Base-by-base conservation (phyloP, 2,329 filamentous ascomycete genomes). In the Neopestalotiopsis clavispora region DNA sequence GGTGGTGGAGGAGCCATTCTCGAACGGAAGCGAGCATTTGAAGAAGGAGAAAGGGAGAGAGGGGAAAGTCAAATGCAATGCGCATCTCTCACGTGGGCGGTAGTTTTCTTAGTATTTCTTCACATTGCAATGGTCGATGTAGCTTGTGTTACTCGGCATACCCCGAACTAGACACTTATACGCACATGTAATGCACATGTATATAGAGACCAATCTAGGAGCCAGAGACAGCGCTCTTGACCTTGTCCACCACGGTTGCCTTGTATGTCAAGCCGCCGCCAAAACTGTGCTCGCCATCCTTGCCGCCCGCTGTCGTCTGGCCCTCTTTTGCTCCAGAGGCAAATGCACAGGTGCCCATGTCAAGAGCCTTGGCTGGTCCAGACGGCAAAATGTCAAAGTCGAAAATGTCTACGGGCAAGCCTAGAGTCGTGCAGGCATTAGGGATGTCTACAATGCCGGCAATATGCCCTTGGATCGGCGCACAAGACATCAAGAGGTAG, bases 401-500 rank as follows among this genome's bases (percentile, higher is more conserved):
- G 75, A 98, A 98, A 66, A 98, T 97, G 81, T 97, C 95, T 85
- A 97, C 94, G 1, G 95, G 95, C 67, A 97, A 78, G 0, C 94
- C 94, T 69, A 97, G 84, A 0, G 95, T 97, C 4, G 94, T 97
- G 77, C 95, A 97, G 0, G 92, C 93, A 77, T 97, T 97, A 0
- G 94, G 94, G 63, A 97, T 93, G 79, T 97, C 94, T 9, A 97
- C 94, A 68, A 97, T 92, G 0, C 95, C 94, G 1, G 94, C 95
- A 65, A 97, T 88, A 76, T 97, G 93, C 0, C 95, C 95, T 79
- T 97, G 92, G 4, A 97, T 87, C 0, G 95, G 94, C 0, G 94
- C 94, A 78, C 93, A 96, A 17, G 92, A 95, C 61, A 97, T 83
- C 65, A 97, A 82, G 38, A 98, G 85, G 77, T 98, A 97, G 72